Conservation (phyloP, 495 filamentous ascomycete species). For the Lophiotrema nucula region DNA sequence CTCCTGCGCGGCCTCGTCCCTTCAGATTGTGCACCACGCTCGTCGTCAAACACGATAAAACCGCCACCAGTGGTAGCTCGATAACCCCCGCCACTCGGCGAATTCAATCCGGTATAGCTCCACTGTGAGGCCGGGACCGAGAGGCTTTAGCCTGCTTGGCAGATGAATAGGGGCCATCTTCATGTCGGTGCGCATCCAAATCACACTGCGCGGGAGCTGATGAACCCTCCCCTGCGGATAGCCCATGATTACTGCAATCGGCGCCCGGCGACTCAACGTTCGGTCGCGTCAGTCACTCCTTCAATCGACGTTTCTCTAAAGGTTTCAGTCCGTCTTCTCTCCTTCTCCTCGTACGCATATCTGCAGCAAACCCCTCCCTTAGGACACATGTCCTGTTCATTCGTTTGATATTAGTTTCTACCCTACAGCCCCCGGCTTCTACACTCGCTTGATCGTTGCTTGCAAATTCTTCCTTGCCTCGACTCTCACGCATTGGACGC, state of each 20-base stretch:
- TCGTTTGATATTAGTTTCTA: conserved; percentile 33
- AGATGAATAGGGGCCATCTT: conserved; percentile 21
- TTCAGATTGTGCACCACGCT: too few species aligned
- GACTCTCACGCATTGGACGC: background rate
- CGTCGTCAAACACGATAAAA: conserved; percentile 25
- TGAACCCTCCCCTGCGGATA: conserved; percentile 19
- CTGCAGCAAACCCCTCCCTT: conserved; percentile 9
- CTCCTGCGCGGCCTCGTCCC: background rate
- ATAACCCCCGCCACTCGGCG: conserved; percentile 6
- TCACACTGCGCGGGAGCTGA: conserved; percentile 15
- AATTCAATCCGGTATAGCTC: background rate
- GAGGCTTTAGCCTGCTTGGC: conserved; percentile 20
- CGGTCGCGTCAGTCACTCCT: conserved; percentile 11
- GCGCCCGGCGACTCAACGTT: conserved; percentile 2
- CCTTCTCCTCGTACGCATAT: conserved; percentile 19
- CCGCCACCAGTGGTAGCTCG: conserved; percentile 15
- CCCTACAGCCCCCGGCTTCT: conserved; percentile 16
- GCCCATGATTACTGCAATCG: conserved; percentile 13
- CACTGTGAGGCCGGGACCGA: background rate
- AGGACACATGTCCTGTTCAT: conserved; percentile 29
- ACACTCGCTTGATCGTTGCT: conserved; percentile 21
- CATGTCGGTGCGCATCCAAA: conserved; percentile 6
- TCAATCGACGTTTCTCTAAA: conserved; percentile 25
- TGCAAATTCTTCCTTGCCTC: background rate
- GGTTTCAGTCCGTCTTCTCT: conserved; percentile 28